Percentiles rank a stretch among this genome's conserved stretches.
Evolutionary conservation across 352 stramenopile genomes (phyloP).

Genomic region (Pythium coloratum): DNA sequence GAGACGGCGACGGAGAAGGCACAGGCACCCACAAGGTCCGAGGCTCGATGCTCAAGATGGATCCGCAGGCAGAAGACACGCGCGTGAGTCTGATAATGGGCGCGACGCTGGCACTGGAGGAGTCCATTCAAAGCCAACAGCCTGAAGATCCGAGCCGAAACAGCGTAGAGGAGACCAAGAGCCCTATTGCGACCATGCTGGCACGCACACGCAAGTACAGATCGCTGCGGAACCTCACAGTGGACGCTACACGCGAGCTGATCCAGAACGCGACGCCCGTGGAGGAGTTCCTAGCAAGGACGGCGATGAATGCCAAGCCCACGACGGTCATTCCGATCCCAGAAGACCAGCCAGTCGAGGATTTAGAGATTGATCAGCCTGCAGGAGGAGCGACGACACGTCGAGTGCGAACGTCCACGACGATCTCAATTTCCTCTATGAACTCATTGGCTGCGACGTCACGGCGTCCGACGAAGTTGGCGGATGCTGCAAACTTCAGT

Average conservation of each 20-base stretch:
- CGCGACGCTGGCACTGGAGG: slow-evolving; percentile 72
- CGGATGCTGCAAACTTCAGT: slow-evolving; percentile 7
- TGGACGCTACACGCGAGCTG: slow-evolving; percentile 63
- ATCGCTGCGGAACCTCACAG: slow-evolving; percentile 56
- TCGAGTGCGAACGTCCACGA: not conserved
- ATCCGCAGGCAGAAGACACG: slow-evolving; percentile 58
- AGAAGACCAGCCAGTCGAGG: not conserved
- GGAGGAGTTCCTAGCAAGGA: slow-evolving; percentile 32
- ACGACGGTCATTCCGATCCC: not conserved
- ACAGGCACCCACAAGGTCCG: slow-evolving; percentile 13
- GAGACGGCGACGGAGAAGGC: slow-evolving; percentile 30
- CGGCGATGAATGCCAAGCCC: not conserved
- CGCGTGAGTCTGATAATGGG: slow-evolving; percentile 85
- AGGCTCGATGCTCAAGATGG: slow-evolving; percentile 48
- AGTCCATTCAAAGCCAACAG: slow-evolving; percentile 35
- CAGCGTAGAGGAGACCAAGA: slow-evolving; percentile 10
- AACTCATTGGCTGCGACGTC: not conserved
- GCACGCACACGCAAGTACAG: slow-evolving; percentile 47
- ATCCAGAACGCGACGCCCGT: slow-evolving; percentile 42
- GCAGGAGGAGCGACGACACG: not conserved
- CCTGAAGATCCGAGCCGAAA: not conserved
- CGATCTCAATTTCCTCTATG: not conserved
- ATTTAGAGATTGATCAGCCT: not conserved
- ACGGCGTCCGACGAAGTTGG: slow-evolving; percentile 17
- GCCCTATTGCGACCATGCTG: slow-evolving; percentile 22